Evolutionary conservation across 208 protist genomes (phyloP), one percentile per base, ranked within the genome.

Genomic region (Hexamita inflata): DNA sequence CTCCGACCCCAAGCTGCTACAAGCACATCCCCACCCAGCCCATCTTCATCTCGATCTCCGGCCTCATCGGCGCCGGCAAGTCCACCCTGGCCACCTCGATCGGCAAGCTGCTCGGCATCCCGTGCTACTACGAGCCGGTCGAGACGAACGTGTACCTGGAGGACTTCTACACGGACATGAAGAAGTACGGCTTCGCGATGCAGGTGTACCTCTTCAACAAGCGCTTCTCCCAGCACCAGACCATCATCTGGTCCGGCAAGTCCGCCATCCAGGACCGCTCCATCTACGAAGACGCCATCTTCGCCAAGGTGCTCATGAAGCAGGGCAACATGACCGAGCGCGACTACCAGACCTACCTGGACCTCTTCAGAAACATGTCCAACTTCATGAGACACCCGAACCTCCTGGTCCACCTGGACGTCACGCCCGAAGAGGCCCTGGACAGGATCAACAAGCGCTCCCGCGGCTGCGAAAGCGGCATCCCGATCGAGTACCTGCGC

Each of bases 241-340:
- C 84, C 38, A 85, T 85, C 39, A 84, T 85, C 32, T 85, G 82
- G 82, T 29, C 30, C 0, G 45, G 45, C 9, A 41, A 74, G 24
- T 76, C 77, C 34, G 82, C 58, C 34, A 41, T 85, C 28, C 60
- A 82, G 40, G 82, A 85, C 65, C 19, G 82, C 39, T 78, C 76
- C 1, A 85, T 85, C 19, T 85, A 85, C 60, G 82, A 85, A 66
- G 82, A 85, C 49, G 2, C 60, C 28, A 39, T 85, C 2, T 85
- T 85, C 68, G 75, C 77, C 1, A 77, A 74, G 11, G 60, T 85
- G 19, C 64, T 84, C 0, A 41, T 32, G 32, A 59, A 82, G 0
- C 13, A 26, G 32, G 78, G 75, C 24, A 38, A 77, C 35, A 85
- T 85, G 64, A 60, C 81, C 13, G 41, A 84, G 34, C 41, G 70